A percentile compares a stretch with the other conserved stretches of the same genome.
phyloP scores from a whole-genome alignment of 495 filamentous ascomycete genomes.

The Aspergillus ellipticus region DNA sequence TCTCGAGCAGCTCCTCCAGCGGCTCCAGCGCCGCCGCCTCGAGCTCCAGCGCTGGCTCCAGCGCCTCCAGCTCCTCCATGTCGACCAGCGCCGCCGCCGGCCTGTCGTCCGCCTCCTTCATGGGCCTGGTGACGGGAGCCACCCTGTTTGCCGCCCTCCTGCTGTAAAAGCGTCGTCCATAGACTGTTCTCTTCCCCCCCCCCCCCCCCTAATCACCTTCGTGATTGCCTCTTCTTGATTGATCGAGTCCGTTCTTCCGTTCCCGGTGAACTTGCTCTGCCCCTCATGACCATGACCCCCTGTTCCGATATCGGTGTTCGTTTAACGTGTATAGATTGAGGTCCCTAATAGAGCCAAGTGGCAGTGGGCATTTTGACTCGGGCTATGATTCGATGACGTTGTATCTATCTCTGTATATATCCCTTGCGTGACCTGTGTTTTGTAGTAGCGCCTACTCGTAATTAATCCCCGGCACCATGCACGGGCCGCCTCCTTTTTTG shows the following conservation, averaged over 20 bases:
- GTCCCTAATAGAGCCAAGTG: not conserved
- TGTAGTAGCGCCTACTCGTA: too few species aligned
- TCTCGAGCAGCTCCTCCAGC: slow-evolving; percentile 29
- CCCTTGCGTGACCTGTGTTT: too few species aligned
- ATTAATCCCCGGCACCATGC: too few species aligned
- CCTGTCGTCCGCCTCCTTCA: slow-evolving; percentile 13
- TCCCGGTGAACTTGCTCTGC: not conserved
- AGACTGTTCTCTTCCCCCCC: not conserved
- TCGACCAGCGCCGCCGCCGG: not conserved
- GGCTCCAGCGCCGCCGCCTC: slow-evolving; percentile 30
- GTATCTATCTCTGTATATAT: not conserved
- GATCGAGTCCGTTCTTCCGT: not conserved
- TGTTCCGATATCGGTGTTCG: not conserved
- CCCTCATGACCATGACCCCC: not conserved
- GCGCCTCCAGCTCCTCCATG: slow-evolving; percentile 37
- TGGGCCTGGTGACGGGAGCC: slow-evolving; percentile 15
- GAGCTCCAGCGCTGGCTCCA: slow-evolving; percentile 23
- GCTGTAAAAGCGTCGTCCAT: slow-evolving; percentile 15
- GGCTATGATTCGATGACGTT: not conserved
- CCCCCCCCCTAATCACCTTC: too few species aligned
- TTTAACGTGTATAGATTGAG: not conserved
- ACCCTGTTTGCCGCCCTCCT: slow-evolving; percentile 11
- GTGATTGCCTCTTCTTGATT: not conserved
- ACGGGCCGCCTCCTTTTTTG: too few species aligned
- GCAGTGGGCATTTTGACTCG: not conserved